A percentile compares a stretch with the other conserved stretches of the same genome.
Evolutionary conservation across 306 rosid species (phyloP).

Genomic region (Betula pendula): DNA sequence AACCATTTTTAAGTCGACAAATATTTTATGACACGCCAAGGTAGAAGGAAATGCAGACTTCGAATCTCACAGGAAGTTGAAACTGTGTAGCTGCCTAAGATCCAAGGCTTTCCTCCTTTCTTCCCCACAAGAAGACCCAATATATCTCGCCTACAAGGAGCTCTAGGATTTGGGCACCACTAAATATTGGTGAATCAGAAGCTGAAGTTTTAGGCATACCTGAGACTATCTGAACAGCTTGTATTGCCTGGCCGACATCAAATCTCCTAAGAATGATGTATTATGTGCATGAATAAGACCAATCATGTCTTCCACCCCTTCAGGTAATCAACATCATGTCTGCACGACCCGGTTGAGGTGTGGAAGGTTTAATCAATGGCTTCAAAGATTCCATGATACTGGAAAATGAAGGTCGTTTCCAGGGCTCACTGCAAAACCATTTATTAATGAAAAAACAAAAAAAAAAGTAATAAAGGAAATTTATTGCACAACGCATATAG

Average conservation of each 20-base stretch:
- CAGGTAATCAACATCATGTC: slow-evolving; percentile 54
- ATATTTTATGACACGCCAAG: no score
- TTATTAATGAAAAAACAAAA: slow-evolving; percentile 15
- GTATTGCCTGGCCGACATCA: slow-evolving; percentile 51
- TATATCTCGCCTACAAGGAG: slow-evolving; percentile 3
- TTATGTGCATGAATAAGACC: slow-evolving; percentile 60
- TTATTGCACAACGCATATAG: background rate
- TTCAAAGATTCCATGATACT: slow-evolving; percentile 87
- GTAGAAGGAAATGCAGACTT: background rate
- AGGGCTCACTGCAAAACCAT: slow-evolving; percentile 72
- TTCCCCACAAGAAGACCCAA: background rate
- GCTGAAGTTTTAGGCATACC: slow-evolving; percentile 45
- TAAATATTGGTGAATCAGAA: background rate
- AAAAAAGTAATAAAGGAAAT: slow-evolving; percentile 12
- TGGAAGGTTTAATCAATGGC: slow-evolving; percentile 70
- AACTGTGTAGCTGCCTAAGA: background rate
- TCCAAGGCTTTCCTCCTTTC: background rate
- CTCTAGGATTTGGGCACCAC: background rate
- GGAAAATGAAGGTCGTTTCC: slow-evolving; percentile 94
- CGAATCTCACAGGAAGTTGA: slow-evolving; percentile 9
- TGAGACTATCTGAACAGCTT: slow-evolving; percentile 42
- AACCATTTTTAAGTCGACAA: no score
- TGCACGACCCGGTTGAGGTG: slow-evolving; percentile 67
- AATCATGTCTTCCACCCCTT: slow-evolving; percentile 39
- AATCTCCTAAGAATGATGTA: slow-evolving; percentile 50